Percentiles rank a stretch among this genome's conserved stretches.
These are phyloP conservation scores for Alternaria viburni DNA, from an alignment of 2,329 filamentous ascomycete species.

Conservation along the genomic window DNA sequence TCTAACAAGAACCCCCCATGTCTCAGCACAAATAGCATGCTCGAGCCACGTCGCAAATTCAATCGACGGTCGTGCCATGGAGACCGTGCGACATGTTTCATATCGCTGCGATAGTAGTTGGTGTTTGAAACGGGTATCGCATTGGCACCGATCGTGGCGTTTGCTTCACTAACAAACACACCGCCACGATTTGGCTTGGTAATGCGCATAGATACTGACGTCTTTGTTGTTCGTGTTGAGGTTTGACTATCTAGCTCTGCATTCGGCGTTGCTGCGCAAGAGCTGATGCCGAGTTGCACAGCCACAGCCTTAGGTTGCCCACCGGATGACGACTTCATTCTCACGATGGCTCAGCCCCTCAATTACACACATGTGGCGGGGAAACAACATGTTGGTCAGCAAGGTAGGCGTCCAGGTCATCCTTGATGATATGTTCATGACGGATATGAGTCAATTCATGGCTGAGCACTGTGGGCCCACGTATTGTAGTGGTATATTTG, in stretches of 20 bases:
- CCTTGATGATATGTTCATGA: neutral
- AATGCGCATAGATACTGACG: neutral
- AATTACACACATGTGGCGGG: neutral
- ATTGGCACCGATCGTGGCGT: neutral
- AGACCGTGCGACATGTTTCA: slow-evolving; percentile 5
- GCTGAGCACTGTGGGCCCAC: neutral
- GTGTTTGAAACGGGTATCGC: neutral
- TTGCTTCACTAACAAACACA: neutral
- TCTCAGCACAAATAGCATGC: neutral
- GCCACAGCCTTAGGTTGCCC: neutral
- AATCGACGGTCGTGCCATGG: neutral
- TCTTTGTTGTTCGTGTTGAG: neutral
- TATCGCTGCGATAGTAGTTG: neutral
- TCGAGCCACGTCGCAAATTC: neutral
- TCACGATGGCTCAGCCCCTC: neutral
- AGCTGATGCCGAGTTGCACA: neutral
- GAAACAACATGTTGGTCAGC: neutral
- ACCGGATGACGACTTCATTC: neutral
- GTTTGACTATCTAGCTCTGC: neutral
- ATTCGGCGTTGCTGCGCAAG: neutral
- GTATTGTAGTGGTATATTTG: neutral
- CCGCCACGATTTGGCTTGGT: neutral
- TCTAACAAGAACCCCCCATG: neutral
- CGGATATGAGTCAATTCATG: neutral
- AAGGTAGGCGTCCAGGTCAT: neutral